Evolutionary conservation across 2,329 filamentous ascomycete species (phyloP).

Genomic region (Colletotrichum simmondsii): DNA sequence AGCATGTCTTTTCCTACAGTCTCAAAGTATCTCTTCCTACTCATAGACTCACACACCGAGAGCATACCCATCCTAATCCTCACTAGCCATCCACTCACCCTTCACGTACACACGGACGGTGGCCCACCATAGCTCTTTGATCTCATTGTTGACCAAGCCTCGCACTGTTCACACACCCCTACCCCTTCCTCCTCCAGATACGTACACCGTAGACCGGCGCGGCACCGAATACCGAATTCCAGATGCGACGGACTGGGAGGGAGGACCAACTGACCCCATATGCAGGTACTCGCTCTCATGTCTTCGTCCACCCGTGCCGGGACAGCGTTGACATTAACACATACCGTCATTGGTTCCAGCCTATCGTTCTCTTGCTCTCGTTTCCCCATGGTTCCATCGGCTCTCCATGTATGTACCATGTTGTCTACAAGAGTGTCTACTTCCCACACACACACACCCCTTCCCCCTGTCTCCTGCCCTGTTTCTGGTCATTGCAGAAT

Average conservation of each 20-base stretch:
- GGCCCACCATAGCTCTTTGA: background rate
- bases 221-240: conserved; percentile 30
- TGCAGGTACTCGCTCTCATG: conserved; percentile 2
- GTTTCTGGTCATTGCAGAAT: background rate
- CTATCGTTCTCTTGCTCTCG: background rate
- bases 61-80: background rate
- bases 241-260: conserved; percentile 17
- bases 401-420: background rate
- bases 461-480: background rate
- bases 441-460: background rate
- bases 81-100: background rate
- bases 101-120: conserved; percentile 5
- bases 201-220: conserved; percentile 5
- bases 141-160: background rate
- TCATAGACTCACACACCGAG: background rate
- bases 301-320: background rate
- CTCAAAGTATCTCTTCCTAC: background rate
- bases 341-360: conserved; percentile 3
- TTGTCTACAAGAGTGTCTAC: background rate
- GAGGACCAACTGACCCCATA: background rate
- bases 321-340: background rate
- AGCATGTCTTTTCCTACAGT: background rate
- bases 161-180: background rate
- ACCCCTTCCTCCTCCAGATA: background rate
- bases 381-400: conserved; percentile 11